Conservation (phyloP, 2,329 filamentous ascomycete genomes). For the Phyllosticta citriasiana region DNA sequence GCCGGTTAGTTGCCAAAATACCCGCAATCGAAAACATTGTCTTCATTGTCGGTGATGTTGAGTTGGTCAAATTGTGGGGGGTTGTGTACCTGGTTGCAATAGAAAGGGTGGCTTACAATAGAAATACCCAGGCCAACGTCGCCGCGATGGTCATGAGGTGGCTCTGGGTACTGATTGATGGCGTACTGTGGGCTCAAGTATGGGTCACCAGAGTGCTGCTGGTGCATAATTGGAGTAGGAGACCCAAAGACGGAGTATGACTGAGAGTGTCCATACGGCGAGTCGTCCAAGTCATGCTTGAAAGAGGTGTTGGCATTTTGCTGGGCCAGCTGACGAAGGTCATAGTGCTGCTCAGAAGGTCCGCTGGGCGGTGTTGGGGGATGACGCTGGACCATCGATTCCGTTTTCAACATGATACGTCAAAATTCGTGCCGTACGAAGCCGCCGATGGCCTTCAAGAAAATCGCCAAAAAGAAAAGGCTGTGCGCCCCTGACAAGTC, state of each 20-base stretch:
- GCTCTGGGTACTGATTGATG: conserved; percentile 15
- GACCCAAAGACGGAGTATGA: conserved; percentile 19
- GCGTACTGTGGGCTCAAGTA: conserved; percentile 15
- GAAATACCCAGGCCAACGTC: conserved; percentile 14
- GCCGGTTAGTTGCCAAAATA: conserved; percentile 14
- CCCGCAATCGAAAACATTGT: background rate
- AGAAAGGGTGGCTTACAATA: conserved; percentile 3
- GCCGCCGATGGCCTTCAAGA: background rate
- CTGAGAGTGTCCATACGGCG: conserved; percentile 8
- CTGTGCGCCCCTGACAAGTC: background rate
- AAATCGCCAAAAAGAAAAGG: background rate
- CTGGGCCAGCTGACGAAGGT: conserved; percentile 32
- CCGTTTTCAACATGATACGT: conserved; percentile 16
- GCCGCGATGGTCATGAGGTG: conserved; percentile 16
- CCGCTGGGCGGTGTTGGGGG: conserved; percentile 27
- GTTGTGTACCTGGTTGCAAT: background rate
- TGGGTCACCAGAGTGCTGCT: conserved; percentile 16
- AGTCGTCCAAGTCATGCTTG: conserved; percentile 24
- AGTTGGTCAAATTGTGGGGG: background rate
- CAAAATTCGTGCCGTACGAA: background rate
- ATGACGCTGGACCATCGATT: conserved; percentile 26
- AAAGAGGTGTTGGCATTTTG: conserved; percentile 31
- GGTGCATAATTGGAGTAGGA: conserved; percentile 18
- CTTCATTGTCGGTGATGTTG: background rate
- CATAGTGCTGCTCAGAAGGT: conserved; percentile 24